Evolutionary conservation across 176 grass and related monocot genomes (phyloP).

Genomic region (Rhynchospora tenuis): DNA sequence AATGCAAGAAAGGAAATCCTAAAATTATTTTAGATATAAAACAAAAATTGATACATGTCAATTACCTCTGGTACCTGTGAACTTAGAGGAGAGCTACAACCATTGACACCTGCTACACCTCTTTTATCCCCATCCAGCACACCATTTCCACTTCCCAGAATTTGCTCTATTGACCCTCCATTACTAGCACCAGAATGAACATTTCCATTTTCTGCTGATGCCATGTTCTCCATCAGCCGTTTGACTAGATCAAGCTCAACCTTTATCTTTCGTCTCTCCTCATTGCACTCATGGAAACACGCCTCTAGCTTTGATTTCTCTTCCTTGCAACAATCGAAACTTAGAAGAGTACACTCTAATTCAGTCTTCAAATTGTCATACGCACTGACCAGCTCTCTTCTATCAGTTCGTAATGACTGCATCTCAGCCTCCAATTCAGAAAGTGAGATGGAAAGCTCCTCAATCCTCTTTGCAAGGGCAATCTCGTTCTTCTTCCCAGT

Average conservation of each 20-base stretch:
- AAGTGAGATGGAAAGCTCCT: constrained; percentile 77
- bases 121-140: neutral
- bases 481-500: constrained; percentile 83
- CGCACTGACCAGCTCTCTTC: constrained; percentile 75
- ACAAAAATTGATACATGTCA: neutral
- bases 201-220: constrained; percentile 37
- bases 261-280: constrained; percentile 63
- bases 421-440: constrained; percentile 78
- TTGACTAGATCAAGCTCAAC: constrained; percentile 88
- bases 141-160: constrained; percentile 44
- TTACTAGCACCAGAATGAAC: constrained; percentile 29
- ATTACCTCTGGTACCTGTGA: constrained; percentile 58
- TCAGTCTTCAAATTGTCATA: constrained; percentile 75
- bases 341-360: constrained; percentile 75
- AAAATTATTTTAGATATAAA: constrained; percentile 10
- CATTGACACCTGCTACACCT: constrained; percentile 13
- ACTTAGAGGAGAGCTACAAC: neutral
- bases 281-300: constrained; percentile 71
- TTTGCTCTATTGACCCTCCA: constrained; percentile 40
- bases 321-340: constrained; percentile 87
- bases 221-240: constrained; percentile 76
- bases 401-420: constrained; percentile 60
- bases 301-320: constrained; percentile 75
- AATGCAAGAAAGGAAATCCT: neutral
- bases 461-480: constrained; percentile 79